Percentiles rank a stretch among this genome's conserved stretches.
phyloP scores from a whole-genome alignment of 2,329 filamentous ascomycete genomes.

The Colletotrichum orbiculare region DNA sequence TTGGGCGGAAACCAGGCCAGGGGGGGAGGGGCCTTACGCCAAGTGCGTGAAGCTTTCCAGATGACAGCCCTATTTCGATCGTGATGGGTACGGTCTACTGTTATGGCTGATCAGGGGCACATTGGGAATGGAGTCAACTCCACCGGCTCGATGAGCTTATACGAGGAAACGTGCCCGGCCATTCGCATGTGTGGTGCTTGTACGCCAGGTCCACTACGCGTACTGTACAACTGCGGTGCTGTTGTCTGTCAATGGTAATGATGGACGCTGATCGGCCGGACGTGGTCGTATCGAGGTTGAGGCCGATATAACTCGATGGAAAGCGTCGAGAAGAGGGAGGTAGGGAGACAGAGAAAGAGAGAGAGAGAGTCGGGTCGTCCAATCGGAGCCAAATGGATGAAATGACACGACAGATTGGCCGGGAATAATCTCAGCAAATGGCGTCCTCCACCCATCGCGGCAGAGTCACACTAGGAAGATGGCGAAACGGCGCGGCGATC shows the following conservation, averaged over 20 bases:
- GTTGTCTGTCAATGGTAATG: slow-evolving; percentile 19
- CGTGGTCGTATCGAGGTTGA: slow-evolving; percentile 4
- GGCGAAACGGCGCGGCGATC: slow-evolving; percentile 12
- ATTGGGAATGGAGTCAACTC: slow-evolving; percentile 21
- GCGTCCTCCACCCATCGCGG: slow-evolving; percentile 1
- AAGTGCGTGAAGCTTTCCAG: too few relatives aligned
- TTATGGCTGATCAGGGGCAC: background rate
- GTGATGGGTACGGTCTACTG: too few relatives aligned
- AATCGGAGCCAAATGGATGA: slow-evolving; percentile 1
- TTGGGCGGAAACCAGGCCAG: too few relatives aligned
- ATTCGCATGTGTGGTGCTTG: background rate
- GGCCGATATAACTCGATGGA: slow-evolving; percentile 4
- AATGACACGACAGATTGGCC: background rate
- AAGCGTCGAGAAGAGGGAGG: background rate
- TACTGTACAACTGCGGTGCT: background rate
- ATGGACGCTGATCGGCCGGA: slow-evolving; percentile 11
- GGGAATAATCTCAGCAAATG: background rate
- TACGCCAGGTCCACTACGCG: background rate
- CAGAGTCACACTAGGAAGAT: slow-evolving; percentile 1
- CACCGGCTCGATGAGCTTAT: slow-evolving; percentile 17
- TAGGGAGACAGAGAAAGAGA: background rate
- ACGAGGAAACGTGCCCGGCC: slow-evolving; percentile 13
- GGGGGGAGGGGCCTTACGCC: too few relatives aligned
- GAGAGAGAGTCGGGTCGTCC: background rate
- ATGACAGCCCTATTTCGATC: too few relatives aligned